Evolutionary conservation across 768 basidiomycete genomes (phyloP).

Genomic region (Suillus ampliporus): DNA sequence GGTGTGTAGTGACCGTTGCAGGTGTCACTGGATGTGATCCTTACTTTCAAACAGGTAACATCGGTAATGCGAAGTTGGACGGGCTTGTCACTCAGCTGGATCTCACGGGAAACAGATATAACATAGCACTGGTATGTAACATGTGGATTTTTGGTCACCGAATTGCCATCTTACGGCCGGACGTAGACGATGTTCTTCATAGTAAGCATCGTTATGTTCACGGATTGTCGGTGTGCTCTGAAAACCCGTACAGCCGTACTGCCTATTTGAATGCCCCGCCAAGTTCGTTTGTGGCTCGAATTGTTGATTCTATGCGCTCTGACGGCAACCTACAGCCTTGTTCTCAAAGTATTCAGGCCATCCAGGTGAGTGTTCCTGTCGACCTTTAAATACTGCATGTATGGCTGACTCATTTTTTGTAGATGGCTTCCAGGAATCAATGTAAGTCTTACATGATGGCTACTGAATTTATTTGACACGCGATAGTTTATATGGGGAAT

Average conservation of each 20-base stretch:
- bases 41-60: neutral
- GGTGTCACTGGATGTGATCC: neutral
- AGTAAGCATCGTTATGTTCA: slow-evolving; percentile 39
- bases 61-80: slow-evolving; percentile 66
- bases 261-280: slow-evolving; percentile 63
- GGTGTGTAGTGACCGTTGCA: slow-evolving; percentile 39
- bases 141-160: slow-evolving; percentile 13
- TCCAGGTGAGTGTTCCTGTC: slow-evolving; percentile 45
- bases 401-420: neutral
- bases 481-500: slow-evolving; percentile 60
- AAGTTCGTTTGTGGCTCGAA: slow-evolving; percentile 48
- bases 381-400: slow-evolving; percentile 27
- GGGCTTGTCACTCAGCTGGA: slow-evolving; percentile 60
- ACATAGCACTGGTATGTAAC: slow-evolving; percentile 63
- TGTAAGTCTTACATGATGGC: slow-evolving; percentile 38
- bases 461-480: neutral
- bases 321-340: slow-evolving; percentile 24
- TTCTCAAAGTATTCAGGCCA: slow-evolving; percentile 67
- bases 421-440: slow-evolving; percentile 74
- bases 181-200: slow-evolving; percentile 69
- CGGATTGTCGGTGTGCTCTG: neutral
- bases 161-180: neutral
- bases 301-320: neutral
- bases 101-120: slow-evolving; percentile 62
- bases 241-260: slow-evolving; percentile 16